phyloP scores from a whole-genome alignment of 73 alveolate genomes.

The Tetrahymena thermophila region DNA sequence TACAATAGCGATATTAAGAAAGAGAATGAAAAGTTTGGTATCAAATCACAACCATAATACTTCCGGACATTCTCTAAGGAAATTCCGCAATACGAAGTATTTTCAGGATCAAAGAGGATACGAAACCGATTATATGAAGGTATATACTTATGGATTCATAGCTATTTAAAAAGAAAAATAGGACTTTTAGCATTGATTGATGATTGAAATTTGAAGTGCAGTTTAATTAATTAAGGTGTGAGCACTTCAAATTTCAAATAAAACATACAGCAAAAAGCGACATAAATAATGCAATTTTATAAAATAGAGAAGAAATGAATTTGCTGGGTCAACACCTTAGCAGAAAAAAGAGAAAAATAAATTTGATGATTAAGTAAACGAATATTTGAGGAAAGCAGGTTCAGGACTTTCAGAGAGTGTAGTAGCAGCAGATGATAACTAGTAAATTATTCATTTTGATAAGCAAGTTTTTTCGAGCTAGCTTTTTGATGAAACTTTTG shows the following conservation, averaged over 20 bases:
- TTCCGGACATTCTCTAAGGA: conserved; percentile 2
- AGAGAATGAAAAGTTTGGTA: background rate
- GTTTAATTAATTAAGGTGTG: background rate
- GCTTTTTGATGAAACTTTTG: background rate
- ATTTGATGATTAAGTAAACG: background rate
- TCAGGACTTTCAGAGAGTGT: background rate
- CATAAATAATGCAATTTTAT: background rate
- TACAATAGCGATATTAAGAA: background rate
- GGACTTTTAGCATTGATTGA: background rate
- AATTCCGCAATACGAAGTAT: background rate
- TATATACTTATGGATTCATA: background rate
- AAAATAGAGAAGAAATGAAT: background rate
- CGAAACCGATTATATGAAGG: background rate
- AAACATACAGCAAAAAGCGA: background rate
- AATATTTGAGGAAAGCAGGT: background rate
- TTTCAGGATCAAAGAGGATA: background rate
- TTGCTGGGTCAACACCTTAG: background rate
- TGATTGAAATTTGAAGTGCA: background rate
- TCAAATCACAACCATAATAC: background rate
- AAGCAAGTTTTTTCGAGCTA: background rate
- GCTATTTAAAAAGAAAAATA: background rate
- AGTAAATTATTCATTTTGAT: background rate
- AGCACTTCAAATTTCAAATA: background rate
- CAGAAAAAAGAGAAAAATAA: background rate
- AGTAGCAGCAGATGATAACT: background rate